Evolutionary conservation across 2,329 filamentous ascomycete genomes (phyloP).

Genomic region (Blastomyces gilchristii): DNA sequence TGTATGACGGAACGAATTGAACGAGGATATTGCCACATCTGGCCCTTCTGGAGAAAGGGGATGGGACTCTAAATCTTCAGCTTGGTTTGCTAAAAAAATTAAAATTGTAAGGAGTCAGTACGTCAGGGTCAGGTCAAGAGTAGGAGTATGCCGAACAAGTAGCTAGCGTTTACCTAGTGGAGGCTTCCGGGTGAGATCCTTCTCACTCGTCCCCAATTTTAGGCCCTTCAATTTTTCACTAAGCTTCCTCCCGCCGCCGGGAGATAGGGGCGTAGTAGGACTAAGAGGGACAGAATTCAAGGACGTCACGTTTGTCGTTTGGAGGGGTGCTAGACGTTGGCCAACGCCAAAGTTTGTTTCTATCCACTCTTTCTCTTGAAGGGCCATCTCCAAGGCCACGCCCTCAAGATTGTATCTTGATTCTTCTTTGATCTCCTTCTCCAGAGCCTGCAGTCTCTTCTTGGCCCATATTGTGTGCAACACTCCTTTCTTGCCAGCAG

Average conservation of each 20-base stretch:
- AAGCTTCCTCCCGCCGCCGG: slow-evolving; percentile 56
- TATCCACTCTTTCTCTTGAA: slow-evolving; percentile 78
- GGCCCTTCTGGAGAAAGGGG: slow-evolving; percentile 53
- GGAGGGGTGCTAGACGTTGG: slow-evolving; percentile 27
- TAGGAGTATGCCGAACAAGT: background rate
- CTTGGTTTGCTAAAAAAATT: slow-evolving; percentile 25
- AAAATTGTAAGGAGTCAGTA: background rate
- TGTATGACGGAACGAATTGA: slow-evolving; percentile 48
- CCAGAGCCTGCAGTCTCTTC: slow-evolving; percentile 62
- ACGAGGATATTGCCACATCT: slow-evolving; percentile 54
- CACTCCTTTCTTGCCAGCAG: slow-evolving; percentile 66
- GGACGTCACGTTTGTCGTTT: slow-evolving; percentile 29
- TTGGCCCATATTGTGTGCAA: slow-evolving; percentile 87
- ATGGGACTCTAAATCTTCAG: slow-evolving; percentile 26
- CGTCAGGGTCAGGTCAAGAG: background rate
- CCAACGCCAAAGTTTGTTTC: slow-evolving; percentile 63
- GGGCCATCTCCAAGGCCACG: slow-evolving; percentile 71
- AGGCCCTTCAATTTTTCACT: slow-evolving; percentile 71
- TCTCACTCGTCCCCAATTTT: slow-evolving; percentile 62
- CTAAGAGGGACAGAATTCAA: slow-evolving; percentile 21
- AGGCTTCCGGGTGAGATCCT: slow-evolving; percentile 47
- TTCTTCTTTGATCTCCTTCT: slow-evolving; percentile 66
- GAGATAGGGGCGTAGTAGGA: slow-evolving; percentile 50
- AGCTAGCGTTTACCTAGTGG: slow-evolving; percentile 38
- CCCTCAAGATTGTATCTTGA: slow-evolving; percentile 66